Base-by-base conservation (phyloP, 768 basidiomycete species). In the Phylloporus sp. region DNA sequence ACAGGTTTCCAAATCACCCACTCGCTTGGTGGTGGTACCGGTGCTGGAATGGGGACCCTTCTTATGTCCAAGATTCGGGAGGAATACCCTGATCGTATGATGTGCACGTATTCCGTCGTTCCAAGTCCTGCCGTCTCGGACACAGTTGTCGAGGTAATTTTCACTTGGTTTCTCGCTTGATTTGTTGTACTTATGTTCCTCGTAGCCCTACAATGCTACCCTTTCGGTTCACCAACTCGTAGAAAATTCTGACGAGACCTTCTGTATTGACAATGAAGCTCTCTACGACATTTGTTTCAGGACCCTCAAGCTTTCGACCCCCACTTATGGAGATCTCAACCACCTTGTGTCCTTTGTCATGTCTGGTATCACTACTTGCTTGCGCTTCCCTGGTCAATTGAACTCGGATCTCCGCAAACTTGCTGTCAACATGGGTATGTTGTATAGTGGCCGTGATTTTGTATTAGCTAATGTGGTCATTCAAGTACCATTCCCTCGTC, bases 211-310 rank as follows among this genome's bases (percentile, higher is more conserved):
- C 80, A 98, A 98, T 69, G 96, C 95, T 27, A 96, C 93, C 5
- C 87, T 98, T 43, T 96, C 92, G 42, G 92, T 98, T 10, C 95
- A 98, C 69, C 96, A 98, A 72, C 83, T 98, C 34, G 96, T 98
- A 42, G 96, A 98, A 73, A 98, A 98, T 80, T 97, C 95, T 28
- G 95, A 98, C 64, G 93, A 96, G 73, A 98, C 96, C 15, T 98
- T 98, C 89, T 98, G 95, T 71, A 98, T 99, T 67, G 95, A 98
- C 68, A 98, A 98, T 69, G 95, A 98, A 70, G 96, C 95, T 23
- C 84, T 99, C 46, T 96, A 98, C 72, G 96, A 98, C 65, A 99
- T 99, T 64, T 97, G 94, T 73, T 93, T 96, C 82, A 81, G 91
- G 64, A 98, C 96, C 24, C 80, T 99, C 65, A 98, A 99, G 75